Evolutionary conservation across 495 filamentous ascomycete species (phyloP).

Genomic region (Corynascus novoguineensis): DNA sequence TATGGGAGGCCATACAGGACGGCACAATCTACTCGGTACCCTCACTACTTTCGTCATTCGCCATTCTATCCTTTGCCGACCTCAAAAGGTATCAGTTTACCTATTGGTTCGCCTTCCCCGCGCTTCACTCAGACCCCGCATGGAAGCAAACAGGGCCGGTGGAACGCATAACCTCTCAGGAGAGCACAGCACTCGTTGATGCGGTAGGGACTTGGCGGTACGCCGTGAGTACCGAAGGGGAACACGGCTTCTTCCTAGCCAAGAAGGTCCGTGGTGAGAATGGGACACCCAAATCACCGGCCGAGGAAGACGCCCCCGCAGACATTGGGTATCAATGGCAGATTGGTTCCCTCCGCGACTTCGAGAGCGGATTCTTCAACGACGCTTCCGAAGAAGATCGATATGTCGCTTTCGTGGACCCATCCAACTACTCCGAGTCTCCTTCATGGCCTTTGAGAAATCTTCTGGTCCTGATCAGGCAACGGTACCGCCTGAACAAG

Average conservation of each 20-base stretch:
- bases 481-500: constrained; percentile 68
- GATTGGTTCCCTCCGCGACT: constrained; percentile 66
- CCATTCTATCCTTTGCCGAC: constrained; percentile 88
- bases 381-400: constrained; percentile 60
- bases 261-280: constrained; percentile 55
- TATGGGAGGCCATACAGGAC: constrained; percentile 96
- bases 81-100: constrained; percentile 93
- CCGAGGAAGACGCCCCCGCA: constrained; percentile 33
- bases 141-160: constrained; percentile 58
- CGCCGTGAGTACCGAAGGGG: constrained; percentile 64
- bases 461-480: constrained; percentile 75
- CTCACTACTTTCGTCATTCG: constrained; percentile 80
- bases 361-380: constrained; percentile 84
- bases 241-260: constrained; percentile 91
- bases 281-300: constrained; percentile 20
- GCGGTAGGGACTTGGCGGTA: constrained; percentile 81
- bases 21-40: constrained; percentile 93
- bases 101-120: constrained; percentile 93
- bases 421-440: constrained; percentile 77
- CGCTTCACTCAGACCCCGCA: constrained; percentile 76
- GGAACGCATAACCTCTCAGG: constrained; percentile 52
- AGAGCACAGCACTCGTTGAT: constrained; percentile 71
- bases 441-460: constrained; percentile 94
- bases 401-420: constrained; percentile 83
- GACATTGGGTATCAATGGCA: constrained; percentile 63